phyloP scores from a whole-genome alignment of 2,329 filamentous ascomycete genomes.

The Alternaria solani region DNA sequence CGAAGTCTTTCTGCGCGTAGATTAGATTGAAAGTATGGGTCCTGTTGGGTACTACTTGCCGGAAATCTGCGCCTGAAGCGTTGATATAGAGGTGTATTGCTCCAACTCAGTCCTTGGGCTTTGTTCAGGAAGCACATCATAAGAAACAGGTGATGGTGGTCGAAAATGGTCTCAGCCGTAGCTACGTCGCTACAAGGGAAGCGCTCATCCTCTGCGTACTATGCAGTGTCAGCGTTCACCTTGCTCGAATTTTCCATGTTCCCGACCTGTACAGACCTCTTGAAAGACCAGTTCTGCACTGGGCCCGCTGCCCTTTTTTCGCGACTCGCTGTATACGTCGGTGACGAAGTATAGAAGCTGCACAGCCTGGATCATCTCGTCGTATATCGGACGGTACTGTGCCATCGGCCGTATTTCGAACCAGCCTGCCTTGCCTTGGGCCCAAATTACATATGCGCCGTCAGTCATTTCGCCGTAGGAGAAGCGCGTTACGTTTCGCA shows the following conservation, averaged over 20 bases:
- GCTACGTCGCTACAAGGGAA: constrained; percentile 35
- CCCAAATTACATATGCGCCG: constrained; percentile 69
- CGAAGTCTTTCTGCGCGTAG: constrained; percentile 37
- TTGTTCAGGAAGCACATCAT: constrained; percentile 55
- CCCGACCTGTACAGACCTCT: constrained; percentile 37
- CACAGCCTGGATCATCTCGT: constrained; percentile 69
- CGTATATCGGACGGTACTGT: constrained; percentile 64
- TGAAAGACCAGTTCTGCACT: constrained; percentile 52
- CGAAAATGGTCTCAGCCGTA: constrained; percentile 41
- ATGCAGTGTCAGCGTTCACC: constrained; percentile 13
- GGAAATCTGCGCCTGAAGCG: constrained; percentile 52
- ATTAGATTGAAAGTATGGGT: constrained; percentile 14
- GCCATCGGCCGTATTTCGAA: constrained; percentile 70
- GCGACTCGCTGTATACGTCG: constrained; percentile 61
- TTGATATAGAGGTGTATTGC: constrained; percentile 53
- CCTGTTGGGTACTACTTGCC: constrained; percentile 22
- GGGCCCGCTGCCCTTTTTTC: constrained; percentile 50
- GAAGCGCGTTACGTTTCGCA: constrained; percentile 60
- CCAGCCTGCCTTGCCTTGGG: constrained; percentile 70
- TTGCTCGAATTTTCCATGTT: neutral
- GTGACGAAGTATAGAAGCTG: constrained; percentile 69
- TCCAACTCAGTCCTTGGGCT: constrained; percentile 57
- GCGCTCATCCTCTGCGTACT: constrained; percentile 49
- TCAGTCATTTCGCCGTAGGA: constrained; percentile 64
- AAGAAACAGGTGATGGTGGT: constrained; percentile 54